Conservation (phyloP, 306 rosid genomes). For the Chamaecrista fasciculata region DNA sequence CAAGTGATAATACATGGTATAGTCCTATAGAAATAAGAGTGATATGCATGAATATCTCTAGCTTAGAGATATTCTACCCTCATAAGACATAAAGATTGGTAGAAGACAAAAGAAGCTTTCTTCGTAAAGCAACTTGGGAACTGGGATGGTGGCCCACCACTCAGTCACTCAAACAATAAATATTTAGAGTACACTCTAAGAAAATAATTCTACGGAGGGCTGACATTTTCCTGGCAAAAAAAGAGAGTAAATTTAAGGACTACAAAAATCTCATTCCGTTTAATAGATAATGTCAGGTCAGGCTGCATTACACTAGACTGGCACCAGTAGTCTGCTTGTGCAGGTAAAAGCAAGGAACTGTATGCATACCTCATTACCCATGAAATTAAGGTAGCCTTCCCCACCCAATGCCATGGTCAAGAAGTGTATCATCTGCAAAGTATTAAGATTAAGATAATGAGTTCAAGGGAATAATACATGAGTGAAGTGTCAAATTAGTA, state of each 20-base stretch:
- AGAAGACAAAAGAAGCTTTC: neutral
- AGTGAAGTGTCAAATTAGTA: neutral
- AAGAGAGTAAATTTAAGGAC: neutral
- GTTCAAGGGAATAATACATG: slow-evolving; percentile 18
- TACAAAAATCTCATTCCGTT: neutral
- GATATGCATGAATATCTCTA: slow-evolving; percentile 14
- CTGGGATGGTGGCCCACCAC: neutral
- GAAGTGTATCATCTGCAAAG: slow-evolving; percentile 89
- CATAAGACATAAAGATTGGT: neutral
- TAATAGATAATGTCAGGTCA: slow-evolving; percentile 3
- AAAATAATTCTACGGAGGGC: neutral
- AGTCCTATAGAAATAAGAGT: slow-evolving; percentile 12
- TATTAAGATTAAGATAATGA: slow-evolving; percentile 30
- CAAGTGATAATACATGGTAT: slow-evolving; percentile 4
- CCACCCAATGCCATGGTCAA: slow-evolving; percentile 95
- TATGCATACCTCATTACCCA: slow-evolving; percentile 91
- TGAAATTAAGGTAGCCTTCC: slow-evolving; percentile 95
- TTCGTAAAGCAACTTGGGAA: neutral
- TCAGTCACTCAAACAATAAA: neutral
- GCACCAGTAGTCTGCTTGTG: slow-evolving; percentile 18
- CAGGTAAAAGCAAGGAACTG: slow-evolving; percentile 23
- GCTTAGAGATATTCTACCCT: neutral
- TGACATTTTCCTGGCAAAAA: neutral
- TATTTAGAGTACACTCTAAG: neutral
- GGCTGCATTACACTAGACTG: neutral